These are phyloP conservation scores for Eucalyptus dawsonii DNA, from an alignment of 345 rosid genomes.

Conservation along the genomic window DNA sequence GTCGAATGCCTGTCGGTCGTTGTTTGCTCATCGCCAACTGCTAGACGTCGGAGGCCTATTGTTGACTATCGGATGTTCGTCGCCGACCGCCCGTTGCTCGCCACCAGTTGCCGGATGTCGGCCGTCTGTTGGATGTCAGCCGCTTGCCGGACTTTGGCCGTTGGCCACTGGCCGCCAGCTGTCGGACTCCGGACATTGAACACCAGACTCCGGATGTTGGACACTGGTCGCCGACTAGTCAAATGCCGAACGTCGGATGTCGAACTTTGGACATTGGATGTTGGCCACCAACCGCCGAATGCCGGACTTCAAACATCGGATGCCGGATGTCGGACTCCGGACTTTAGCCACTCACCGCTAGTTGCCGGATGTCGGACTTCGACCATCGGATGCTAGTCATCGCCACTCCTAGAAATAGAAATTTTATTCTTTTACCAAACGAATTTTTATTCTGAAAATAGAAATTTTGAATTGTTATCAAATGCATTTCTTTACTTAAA, in stretches of 20 bases:
- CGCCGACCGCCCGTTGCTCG: rapidly evolving
- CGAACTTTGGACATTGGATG: rapidly evolving
- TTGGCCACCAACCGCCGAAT: rapidly evolving
- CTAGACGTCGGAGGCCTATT: no score
- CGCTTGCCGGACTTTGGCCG: no score
- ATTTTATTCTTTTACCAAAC: no score
- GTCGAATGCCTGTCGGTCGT: no score
- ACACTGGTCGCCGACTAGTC: rapidly evolving
- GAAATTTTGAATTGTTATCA: no score
- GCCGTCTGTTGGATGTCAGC: no score
- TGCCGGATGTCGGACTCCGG: rapidly evolving
- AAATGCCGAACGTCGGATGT: rapidly evolving
- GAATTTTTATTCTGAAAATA: no score
- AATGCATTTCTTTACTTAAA: rapidly evolving
- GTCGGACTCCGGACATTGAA: no score
- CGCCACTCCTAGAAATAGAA: no score
- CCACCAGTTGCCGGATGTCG: rapidly evolving
- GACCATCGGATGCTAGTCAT: no score
- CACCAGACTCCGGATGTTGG: rapidly evolving
- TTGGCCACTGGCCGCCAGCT: rapidly evolving
- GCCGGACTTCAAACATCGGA: no score
- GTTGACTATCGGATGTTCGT: rapidly evolving
- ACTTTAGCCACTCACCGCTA: rapidly evolving
- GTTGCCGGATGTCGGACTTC: rapidly evolving
- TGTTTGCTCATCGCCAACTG: no score